Evolutionary conservation across 202 grass and related monocot species (phyloP), one percentile per base, ranked within the genome.

Genomic region (Setaria viridis): DNA sequence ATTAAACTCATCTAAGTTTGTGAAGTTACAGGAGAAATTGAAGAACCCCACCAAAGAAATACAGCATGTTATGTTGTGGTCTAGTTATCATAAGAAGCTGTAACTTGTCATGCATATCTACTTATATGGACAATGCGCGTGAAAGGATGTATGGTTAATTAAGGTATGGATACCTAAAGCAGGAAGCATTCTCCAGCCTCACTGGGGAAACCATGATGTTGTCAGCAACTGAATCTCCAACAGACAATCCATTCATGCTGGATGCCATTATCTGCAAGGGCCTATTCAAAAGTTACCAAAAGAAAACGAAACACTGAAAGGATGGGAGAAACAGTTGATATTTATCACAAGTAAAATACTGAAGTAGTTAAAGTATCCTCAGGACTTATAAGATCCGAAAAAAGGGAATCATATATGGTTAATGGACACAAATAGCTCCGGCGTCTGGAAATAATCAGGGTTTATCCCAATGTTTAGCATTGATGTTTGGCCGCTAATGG

Each of bases 211-310:
- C 84, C 64, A 89, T 85, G 65, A 81, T 85, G 41, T 82, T 85
- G 5, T 95, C 88, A 70, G 89, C 55, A 69, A 88, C 79, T 48
- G 93, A 74, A 82, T 95, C 86, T 54, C 86, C 93, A 25, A 95
- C 89, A 54, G 93, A 95, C 74, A 93, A 85, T 37, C 93, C 93
- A 62, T 93, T 95, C 76, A 93, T 77, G 71, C 93, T 95, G 33
- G 91, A 89, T 25, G 93, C 91, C 89, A 95, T 95, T 65, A 93
- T 89, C 93, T 95, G 80, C 72, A 91, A 89, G 9, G 54, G 11
- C 9, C 45, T 5, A 33, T 80, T 14, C 34, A 65, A 10, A 5
- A 42, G 20, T 65, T 78, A 73, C 13, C 66, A 15, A 33, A 72
- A 80, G 20, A 85, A 70, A 41, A 71, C 7, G 9, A 62, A 85